Evolutionary conservation across 108 stramenopile genomes (phyloP).

Genomic region (Hondaea fermentalgiana): DNA sequence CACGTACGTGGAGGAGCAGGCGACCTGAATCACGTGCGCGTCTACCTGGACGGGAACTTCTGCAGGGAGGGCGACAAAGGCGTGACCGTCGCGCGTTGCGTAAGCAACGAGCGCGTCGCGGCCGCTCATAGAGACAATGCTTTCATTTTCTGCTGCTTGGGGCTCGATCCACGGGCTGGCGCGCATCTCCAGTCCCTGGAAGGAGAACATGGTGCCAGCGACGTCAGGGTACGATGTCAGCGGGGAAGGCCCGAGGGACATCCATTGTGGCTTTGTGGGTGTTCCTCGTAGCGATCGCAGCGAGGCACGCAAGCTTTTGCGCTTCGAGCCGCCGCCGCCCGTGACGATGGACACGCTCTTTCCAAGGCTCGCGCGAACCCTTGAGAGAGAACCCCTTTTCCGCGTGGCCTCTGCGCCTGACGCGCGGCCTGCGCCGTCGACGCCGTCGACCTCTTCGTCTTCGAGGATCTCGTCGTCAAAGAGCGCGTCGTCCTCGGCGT

Average conservation of each 20-base stretch:
- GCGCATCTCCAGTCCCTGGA: neutral
- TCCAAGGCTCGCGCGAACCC: neutral
- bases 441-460: neutral
- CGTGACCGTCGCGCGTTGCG: neutral
- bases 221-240: neutral
- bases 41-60: neutral
- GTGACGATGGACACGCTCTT: neutral
- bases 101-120: neutral
- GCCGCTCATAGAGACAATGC: neutral
- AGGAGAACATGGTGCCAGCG: neutral
- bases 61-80: neutral
- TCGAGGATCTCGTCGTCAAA: neutral
- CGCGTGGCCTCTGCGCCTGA: neutral
- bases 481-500: neutral
- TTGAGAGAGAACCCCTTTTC: neutral
- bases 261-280: neutral
- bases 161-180: neutral
- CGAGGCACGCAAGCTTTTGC: neutral
- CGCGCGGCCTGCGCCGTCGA: neutral
- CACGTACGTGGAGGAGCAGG: slow-evolving; percentile 42
- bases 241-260: neutral
- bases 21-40: neutral
- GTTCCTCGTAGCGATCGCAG: neutral
- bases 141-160: neutral
- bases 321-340: neutral